These are phyloP conservation scores for Mortierella sp. DNA, from an alignment of 371 early-diverging fungal genomes.

Conservation along the genomic window DNA sequence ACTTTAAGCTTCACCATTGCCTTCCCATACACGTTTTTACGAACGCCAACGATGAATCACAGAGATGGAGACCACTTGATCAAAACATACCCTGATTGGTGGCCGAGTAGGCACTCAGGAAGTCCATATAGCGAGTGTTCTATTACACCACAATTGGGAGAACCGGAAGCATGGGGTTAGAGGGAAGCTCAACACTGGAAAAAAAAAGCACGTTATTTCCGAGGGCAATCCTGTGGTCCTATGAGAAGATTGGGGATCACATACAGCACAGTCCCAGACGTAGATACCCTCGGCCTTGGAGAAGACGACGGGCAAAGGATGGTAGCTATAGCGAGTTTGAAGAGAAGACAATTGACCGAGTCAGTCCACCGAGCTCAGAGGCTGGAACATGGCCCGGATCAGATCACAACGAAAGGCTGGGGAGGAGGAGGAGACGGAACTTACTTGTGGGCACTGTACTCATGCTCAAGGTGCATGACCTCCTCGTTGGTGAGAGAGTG, in stretches of 20 bases:
- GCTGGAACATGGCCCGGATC: background rate
- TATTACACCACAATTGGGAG: slow-evolving; percentile 3
- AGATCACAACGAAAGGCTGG: background rate
- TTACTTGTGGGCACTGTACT: slow-evolving; percentile 90
- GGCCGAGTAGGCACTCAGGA: slow-evolving; percentile 96
- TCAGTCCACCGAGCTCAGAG: too few relatives aligned
- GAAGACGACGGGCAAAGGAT: slow-evolving; percentile 96
- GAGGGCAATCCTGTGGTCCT: slow-evolving; percentile 12
- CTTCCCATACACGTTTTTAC: background rate
- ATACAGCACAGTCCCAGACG: slow-evolving; percentile 94
- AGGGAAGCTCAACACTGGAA: too few relatives aligned
- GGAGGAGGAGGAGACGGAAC: slow-evolving; percentile 11
- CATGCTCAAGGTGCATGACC: slow-evolving; percentile 76
- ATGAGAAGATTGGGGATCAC: background rate
- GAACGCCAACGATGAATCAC: too few relatives aligned
- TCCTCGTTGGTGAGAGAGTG: slow-evolving; percentile 60
- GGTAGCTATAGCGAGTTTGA: slow-evolving; percentile 76
- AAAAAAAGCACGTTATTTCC: too few relatives aligned
- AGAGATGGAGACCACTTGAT: too few relatives aligned
- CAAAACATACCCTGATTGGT: slow-evolving; percentile 87
- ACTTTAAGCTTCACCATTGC: background rate
- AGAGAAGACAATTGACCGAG: background rate
- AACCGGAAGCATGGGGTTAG: background rate
- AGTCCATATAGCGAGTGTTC: slow-evolving; percentile 94
- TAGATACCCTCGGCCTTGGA: slow-evolving; percentile 87